Conservation (phyloP, 352 stramenopile species). For the Globisporangium acanthophoron region DNA sequence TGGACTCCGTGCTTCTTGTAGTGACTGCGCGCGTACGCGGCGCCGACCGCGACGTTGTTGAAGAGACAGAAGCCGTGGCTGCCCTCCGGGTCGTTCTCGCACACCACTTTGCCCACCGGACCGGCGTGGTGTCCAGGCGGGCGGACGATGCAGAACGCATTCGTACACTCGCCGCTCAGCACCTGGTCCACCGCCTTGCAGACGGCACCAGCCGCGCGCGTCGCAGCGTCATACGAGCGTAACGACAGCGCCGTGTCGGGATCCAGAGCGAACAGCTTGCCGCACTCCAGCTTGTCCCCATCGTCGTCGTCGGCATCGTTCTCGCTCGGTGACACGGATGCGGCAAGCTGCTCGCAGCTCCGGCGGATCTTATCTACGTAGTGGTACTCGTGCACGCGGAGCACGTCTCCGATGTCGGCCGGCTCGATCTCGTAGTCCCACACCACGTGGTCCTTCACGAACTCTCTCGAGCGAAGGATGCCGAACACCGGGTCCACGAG, state of each 20-base stretch:
- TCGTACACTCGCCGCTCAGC: slow-evolving; percentile 86
- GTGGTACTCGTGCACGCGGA: slow-evolving; percentile 87
- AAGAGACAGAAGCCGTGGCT: slow-evolving; percentile 96
- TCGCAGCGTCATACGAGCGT: slow-evolving; percentile 70
- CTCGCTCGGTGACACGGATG: background rate
- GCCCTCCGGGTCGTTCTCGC: slow-evolving; percentile 86
- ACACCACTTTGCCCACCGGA: slow-evolving; percentile 91
- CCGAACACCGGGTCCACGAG: slow-evolving; percentile 73
- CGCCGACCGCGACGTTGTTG: slow-evolving; percentile 98
- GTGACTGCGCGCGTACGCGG: slow-evolving; percentile 92
- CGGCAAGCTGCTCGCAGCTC: slow-evolving; percentile 34
- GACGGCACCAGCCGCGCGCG: slow-evolving; percentile 76
- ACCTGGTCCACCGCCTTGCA: slow-evolving; percentile 83
- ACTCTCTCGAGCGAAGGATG: slow-evolving; percentile 65
- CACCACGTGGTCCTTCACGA: slow-evolving; percentile 44
- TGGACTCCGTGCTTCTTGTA: slow-evolving; percentile 90
- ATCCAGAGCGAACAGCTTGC: slow-evolving; percentile 49
- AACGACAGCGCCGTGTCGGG: slow-evolving; percentile 77
- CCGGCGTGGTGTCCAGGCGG: slow-evolving; percentile 97
- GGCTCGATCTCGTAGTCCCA: slow-evolving; percentile 64
- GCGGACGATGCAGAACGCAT: slow-evolving; percentile 95
- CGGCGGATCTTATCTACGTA: slow-evolving; percentile 78
- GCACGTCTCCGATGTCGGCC: slow-evolving; percentile 82
- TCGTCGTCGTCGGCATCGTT: slow-evolving; percentile 14
- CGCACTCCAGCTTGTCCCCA: slow-evolving; percentile 28